Base-by-base conservation (phyloP, 768 basidiomycete species). In the Rossbeevera mucosa region DNA sequence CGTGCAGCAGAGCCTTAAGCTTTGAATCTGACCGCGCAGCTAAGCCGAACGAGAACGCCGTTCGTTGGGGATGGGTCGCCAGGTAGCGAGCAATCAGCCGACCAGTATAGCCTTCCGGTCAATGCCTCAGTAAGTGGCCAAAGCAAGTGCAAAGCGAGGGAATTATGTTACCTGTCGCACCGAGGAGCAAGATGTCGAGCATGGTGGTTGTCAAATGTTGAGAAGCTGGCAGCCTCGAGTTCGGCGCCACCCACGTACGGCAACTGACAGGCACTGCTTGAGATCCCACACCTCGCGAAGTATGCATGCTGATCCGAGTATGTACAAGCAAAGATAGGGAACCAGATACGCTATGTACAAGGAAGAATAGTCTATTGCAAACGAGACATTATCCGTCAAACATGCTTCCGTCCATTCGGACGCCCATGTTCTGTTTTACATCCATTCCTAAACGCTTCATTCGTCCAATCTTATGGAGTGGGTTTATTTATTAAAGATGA, bases 371-470 rank as follows among this genome's bases (percentile, higher is more conserved):
- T 33, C 29, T 26, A 9, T 13, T 11, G 21, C 47, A 38, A 41
- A 25, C 50, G 16, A 31, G 13, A 42, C 30, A 41, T 58, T 59
- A 68, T 31, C 58, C 80, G 22, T 85, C 82, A 57, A 85, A 80
- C 71, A 75, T 65, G 7, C 75, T 76, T 16, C 83, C 83, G 58
- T 93, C 91, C 91, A 93, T 93, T 47, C 91, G 75, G 40, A 93
- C 89, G 40, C 91, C 91, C 78, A 91, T 82, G 59, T 76, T 91
- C 64, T 85, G 80, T 61, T 87, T 89, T 50, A 93, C 76, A 16
- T 92, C 89, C 86, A 93, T 88, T 1, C 91, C 91, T n/a, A 93
- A 68, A 26, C 83, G 72, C 64, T 91, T 91, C 87, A 90, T 89
- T 67, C 86, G 88, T 16, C 85, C 83, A 43, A 81, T 84, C 86